phyloP scores from a whole-genome alignment of 495 filamentous ascomycete species.

The Penicillium bovifimosum region DNA sequence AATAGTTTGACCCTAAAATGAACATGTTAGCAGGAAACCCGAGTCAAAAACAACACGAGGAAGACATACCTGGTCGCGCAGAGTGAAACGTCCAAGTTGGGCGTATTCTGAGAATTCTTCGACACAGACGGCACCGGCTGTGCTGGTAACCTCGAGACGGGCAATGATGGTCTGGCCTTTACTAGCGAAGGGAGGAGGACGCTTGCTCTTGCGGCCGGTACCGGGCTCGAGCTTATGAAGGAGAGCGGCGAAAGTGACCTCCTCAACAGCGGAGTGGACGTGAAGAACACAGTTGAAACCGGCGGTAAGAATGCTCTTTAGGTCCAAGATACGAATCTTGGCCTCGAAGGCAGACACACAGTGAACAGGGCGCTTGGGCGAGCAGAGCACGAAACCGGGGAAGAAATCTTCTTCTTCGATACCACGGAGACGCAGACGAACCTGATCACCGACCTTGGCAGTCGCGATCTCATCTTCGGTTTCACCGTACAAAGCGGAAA shows the following conservation, averaged over 20 bases:
- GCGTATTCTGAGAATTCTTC: conserved; percentile 91
- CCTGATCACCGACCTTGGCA: conserved; percentile 89
- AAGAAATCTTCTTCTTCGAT: conserved; percentile 96
- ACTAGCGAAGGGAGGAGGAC: conserved; percentile 83
- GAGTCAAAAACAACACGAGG: conserved; percentile 9
- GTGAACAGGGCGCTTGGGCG: conserved; percentile 83
- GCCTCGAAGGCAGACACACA: conserved; percentile 89
- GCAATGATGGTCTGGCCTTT: conserved; percentile 93
- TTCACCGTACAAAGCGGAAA: conserved; percentile 87
- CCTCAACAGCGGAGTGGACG: conserved; percentile 89
- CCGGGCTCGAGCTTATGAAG: conserved; percentile 96
- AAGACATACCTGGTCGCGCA: conserved; percentile 77
- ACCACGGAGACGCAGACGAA: conserved; percentile 84
- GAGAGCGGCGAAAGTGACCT: conserved; percentile 80
- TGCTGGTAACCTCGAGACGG: conserved; percentile 76
- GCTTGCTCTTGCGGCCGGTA: conserved; percentile 88
- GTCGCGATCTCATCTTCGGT: conserved; percentile 83
- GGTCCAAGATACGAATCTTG: conserved; percentile 90
- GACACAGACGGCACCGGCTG: conserved; percentile 81
- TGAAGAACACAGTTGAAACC: conserved; percentile 91
- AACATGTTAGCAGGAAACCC: conserved; percentile 7
- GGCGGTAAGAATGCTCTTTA: conserved; percentile 86
- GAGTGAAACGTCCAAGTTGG: conserved; percentile 89
- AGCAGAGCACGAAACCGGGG: conserved; percentile 96
- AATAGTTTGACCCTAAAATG: conserved; percentile 79